Base-by-base conservation (phyloP, 2,329 filamentous ascomycete species). In the Diaporthe sp. region DNA sequence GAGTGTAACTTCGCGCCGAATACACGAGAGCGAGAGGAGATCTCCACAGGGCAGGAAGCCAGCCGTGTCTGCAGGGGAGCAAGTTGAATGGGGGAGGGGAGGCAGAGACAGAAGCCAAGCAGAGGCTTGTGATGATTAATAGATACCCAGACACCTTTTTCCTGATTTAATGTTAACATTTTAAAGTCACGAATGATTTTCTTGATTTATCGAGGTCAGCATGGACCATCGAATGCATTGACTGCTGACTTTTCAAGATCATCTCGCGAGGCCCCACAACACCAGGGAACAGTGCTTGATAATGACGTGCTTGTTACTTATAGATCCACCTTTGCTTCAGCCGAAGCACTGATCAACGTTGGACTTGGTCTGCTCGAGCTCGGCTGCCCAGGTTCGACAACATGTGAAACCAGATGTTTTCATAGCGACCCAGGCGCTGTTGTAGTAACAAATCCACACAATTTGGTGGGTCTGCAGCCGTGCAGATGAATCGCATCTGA, bases 21-120 rank as follows among this genome's bases (percentile, higher is more conserved):
- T 40, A 68, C 64, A 54, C 47, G 64, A 54, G 47, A 30, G 47
- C 47, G 47, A 68, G 64, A 68, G 47, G 64, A 19, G 13, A 54
- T 54, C 30, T 40, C 25, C 64, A 67, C 64, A 67, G 45, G 45
- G 25, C 30, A 30, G 45, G 30, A 28, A 52, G 30, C 30, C n/a
- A 28, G 45, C 1, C 22, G 12, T 12, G 33, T 52, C 45, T 54
- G 33, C 47, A 22, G 47, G n/a, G 47, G 19, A 13, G 13, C 47
- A 54, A 19, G 19, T 54, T n/a, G n/a, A 8, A 22, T 40, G 4
- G 47, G 30, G n/a, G 47, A 30, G 12, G 22, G 17, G n/a, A 45
- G 28, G 22, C n/a, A 28, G 28, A 40, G 47, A 52, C 61, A 42
- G 22, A 67, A 54, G 22, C 8, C 47, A 19, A 15, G n/a, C 33